Percentiles rank a stretch among this genome's conserved stretches.
Evolutionary conservation across 1,284 basidiomycete species (phyloP).

Genomic region (Rugosomyces carneus): DNA sequence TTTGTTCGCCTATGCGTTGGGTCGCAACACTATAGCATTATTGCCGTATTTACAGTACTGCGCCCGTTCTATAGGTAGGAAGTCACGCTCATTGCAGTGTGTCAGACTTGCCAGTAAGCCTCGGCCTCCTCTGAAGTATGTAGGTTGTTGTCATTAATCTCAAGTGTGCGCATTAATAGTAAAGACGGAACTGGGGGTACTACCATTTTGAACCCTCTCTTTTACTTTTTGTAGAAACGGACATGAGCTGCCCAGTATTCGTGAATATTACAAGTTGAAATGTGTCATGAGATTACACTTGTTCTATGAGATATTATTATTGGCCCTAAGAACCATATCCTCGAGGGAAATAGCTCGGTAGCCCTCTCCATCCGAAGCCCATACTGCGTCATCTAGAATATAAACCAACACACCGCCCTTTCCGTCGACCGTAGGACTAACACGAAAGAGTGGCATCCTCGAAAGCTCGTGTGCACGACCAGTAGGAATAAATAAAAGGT

Average conservation of each 20-base stretch:
- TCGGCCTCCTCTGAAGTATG: too few species aligned
- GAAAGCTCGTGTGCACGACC: constrained; percentile 78
- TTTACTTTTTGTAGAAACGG: too few species aligned
- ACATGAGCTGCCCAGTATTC: neutral
- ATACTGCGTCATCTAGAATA: constrained; percentile 84
- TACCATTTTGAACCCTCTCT: too few species aligned
- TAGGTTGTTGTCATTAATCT: too few species aligned
- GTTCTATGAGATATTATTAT: constrained; percentile 16
- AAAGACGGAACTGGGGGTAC: too few species aligned
- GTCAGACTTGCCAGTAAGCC: too few species aligned
- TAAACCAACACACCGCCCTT: constrained; percentile 83
- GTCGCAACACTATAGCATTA: too few species aligned
- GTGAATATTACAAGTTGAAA: neutral
- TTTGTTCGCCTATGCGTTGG: too few species aligned
- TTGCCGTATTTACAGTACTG: too few species aligned
- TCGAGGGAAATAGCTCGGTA: constrained; percentile 61
- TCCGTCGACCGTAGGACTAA: constrained; percentile 74
- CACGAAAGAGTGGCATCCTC: constrained; percentile 81
- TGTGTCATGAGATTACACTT: neutral
- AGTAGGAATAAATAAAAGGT: constrained; percentile 84
- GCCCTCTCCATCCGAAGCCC: constrained; percentile 56
- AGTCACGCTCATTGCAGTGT: too few species aligned
- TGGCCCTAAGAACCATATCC: constrained; percentile 64
- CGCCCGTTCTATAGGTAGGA: too few species aligned
- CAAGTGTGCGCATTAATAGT: too few species aligned